Evolutionary conservation across 192 early-diverging fungal genomes (phyloP).

Genomic region (Spizellomyces sp.): DNA sequence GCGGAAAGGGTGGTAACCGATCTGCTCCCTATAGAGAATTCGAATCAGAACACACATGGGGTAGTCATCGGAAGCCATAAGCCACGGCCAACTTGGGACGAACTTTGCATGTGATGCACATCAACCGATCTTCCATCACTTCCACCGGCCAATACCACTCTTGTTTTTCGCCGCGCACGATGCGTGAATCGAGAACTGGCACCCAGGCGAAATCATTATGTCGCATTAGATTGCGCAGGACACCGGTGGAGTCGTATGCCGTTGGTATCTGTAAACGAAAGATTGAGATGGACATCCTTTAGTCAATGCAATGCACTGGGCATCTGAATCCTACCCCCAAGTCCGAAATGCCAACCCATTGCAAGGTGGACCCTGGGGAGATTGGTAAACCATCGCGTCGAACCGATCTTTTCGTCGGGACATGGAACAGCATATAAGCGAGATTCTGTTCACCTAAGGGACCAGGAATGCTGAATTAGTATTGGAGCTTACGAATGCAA

Average conservation of each 20-base stretch:
- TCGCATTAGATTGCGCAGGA: conserved; percentile 70
- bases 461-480: no score
- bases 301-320: background rate
- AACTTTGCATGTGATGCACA: conserved; percentile 75
- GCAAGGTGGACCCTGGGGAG: conserved; percentile 58
- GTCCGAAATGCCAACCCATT: conserved; percentile 88
- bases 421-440: conserved; percentile 68
- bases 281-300: conserved; percentile 27
- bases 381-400: conserved; percentile 66
- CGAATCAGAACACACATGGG: background rate
- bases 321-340: conserved; percentile 47
- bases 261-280: conserved; percentile 51
- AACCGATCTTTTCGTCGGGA: conserved; percentile 50
- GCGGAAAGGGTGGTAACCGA: conserved; percentile 67
- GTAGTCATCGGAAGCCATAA: conserved; percentile 6
- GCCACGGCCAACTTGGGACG: background rate
- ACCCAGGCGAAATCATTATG: conserved; percentile 77
- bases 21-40: conserved; percentile 47
- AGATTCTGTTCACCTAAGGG: conserved; percentile 47
- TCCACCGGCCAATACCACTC: conserved; percentile 89
- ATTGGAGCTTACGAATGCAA: no score
- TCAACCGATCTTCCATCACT: conserved; percentile 66
- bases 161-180: conserved; percentile 41
- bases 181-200: conserved; percentile 73
- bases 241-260: conserved; percentile 78